These are phyloP conservation scores for Cicer chorassanicum DNA, from an alignment of 306 rosid species.

Conservation along the genomic window DNA sequence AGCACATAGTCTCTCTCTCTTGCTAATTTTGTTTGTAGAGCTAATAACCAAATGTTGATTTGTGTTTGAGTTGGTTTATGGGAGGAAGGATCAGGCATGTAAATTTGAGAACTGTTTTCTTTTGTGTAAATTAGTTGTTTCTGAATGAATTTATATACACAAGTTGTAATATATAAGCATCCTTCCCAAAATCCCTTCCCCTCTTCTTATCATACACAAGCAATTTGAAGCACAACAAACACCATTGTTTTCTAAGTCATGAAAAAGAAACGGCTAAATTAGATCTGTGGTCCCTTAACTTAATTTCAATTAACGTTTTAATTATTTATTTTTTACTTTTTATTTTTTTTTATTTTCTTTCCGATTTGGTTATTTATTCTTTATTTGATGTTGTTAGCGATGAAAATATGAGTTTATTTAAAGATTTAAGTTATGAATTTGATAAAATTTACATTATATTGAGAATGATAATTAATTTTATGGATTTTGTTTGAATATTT, in stretches of 20 bases:
- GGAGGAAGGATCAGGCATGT: constrained; percentile 49
- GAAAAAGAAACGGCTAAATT: neutral
- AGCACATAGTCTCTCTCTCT: constrained; percentile 39
- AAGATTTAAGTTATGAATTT: too few species aligned
- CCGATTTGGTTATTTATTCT: too few species aligned
- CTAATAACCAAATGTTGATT: constrained; percentile 34
- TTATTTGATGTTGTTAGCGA: too few species aligned
- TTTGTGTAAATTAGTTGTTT: constrained; percentile 50
- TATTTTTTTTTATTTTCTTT: too few species aligned
- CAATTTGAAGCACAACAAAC: neutral
- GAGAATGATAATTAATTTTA: too few species aligned
- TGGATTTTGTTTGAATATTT: too few species aligned
- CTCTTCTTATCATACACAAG: neutral
- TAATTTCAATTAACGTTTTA: too few species aligned
- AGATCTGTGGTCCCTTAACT: too few species aligned
- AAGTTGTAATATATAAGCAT: constrained; percentile 39
- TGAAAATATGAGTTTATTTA: too few species aligned
- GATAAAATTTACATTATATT: too few species aligned
- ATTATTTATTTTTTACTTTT: too few species aligned
- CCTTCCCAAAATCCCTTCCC: neutral
- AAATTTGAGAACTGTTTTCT: constrained; percentile 52
- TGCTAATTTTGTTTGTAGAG: constrained; percentile 34
- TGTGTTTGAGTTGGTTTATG: constrained; percentile 40
- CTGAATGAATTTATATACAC: constrained; percentile 45
- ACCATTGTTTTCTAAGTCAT: neutral